Base-by-base conservation (phyloP, 768 basidiomycete genomes). In the Gloeostereum incarnatum region DNA sequence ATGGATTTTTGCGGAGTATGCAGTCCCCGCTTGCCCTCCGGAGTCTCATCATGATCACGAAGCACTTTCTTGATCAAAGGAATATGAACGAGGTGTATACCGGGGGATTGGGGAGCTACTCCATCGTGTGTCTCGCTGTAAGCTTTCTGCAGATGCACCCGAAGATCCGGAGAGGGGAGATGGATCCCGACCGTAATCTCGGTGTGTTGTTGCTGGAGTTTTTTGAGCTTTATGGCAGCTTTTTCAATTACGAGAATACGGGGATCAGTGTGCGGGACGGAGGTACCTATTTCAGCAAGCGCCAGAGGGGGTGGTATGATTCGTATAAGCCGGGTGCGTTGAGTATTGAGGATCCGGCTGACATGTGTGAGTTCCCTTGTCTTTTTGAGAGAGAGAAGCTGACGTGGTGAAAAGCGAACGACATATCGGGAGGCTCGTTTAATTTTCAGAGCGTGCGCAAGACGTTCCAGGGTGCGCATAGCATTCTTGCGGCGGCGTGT, bases 61-160 rank as follows among this genome's bases (percentile, higher is more conserved):
- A 98, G 60, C 74, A 84, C 2, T 98, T 96, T 58, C 68, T 98
- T 38, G 73, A 69, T 46, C 90, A 96, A 54, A 69, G 93, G 27
- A 75, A 76, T 20, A 87, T 97, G 90, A 98, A 99, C 56, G 96
- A 98, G 58, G 94, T 98, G n/a, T 97, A 82, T 56, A 86, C 83
- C 0, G 94, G 96, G 6, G 96, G 96, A 2, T 58, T 99, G 24
- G 93, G 94, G 16, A 90, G 87, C 52, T 98, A 97, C 55, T 81
- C 84, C 48, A 89, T 96, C 42, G 90, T 97, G 39, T 96, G 89
- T 56, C 59, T 99, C 40, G 91, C 84, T 8, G 76, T 97, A 47
- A 89, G 79, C 57, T 99, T 99, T 56, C 65, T 99, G 34, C 96
- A 98, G 70, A 88, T 96, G 72, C 96, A 99, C 50, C 96, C 96